A percentile compares a stretch with the other conserved stretches of the same genome.
phyloP scores from a whole-genome alignment of 495 filamentous ascomycete genomes.

The Terfezia boudieri region DNA sequence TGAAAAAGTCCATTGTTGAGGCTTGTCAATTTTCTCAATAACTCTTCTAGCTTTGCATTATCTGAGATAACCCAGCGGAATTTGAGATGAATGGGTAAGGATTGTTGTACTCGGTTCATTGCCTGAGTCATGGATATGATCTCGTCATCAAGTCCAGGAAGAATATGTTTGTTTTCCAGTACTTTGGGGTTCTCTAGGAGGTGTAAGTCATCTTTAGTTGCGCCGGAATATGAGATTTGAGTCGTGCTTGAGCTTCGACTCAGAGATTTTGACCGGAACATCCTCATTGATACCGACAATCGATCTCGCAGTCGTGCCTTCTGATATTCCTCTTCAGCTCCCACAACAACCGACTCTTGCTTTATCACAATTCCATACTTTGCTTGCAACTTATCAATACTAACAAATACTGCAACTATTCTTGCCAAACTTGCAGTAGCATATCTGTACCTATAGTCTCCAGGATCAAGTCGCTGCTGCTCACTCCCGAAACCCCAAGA shows the following conservation, averaged over 20 bases:
- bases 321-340: too few species aligned
- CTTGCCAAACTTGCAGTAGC: background rate
- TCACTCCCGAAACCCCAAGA: background rate
- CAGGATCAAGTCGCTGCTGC: background rate
- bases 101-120: background rate
- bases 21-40: background rate
- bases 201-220: background rate
- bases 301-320: too few species aligned
- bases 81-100: background rate
- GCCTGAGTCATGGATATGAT: background rate
- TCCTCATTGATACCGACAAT: too few species aligned
- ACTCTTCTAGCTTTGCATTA: background rate
- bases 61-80: background rate
- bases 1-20: background rate
- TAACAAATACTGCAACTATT: background rate
- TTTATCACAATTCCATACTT: background rate
- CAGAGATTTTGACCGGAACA: too few species aligned
- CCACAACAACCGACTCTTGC: too few species aligned
- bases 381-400: background rate
- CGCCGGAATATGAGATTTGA: background rate
- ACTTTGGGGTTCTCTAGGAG: background rate
- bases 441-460: background rate
- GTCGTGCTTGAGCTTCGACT: background rate
- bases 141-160: background rate
- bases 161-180: background rate